Evolutionary conservation across 202 grass and related monocot species (phyloP), one percentile per base, ranked within the genome.

Genomic region (Digitaria exilis): DNA sequence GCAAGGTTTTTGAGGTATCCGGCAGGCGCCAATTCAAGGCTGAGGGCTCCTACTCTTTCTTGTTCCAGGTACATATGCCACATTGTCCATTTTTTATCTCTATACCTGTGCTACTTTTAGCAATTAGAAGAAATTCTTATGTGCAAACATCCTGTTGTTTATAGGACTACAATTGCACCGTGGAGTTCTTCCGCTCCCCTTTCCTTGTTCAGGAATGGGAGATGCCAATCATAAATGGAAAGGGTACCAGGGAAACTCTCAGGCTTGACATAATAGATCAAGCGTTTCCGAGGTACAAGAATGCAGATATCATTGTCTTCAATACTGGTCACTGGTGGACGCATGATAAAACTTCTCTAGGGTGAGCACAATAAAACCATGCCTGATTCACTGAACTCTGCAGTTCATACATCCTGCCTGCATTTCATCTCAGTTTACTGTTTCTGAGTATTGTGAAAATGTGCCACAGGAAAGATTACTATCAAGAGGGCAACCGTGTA

Each of bases 301-400:
- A 91, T 50, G 93, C 93, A 16, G 96, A 96, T 83, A 79, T 99
- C 61, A 92, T 99, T 50, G 52, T 99, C 65, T 99, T 96, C 87
- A 99, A 99, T 79, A 89, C 96, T 2, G 93, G 96, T 50, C 96
- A 96, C 76, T 96, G 96, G 96, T 96, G 93, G 96, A 99, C 96
- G 54, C 96, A 98, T 78, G 89, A 91, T 30, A 98, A 96, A 83
- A 96, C 93, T 64, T 85, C 91, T 65, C 83, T 93, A 82, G 96
- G 96, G 96, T 98, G 93, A 84, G 44, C 64, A 55, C 65, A 51
- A 48, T 18, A 84, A 74, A 6, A 14, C 71, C 58, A 28, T 25
- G 15, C 31, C 25, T 69, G 37, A 65, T 94, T 56, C 37, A 65
- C 0, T 43, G 9, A 85, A 81, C 9, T 82, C 54, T 55, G 42